A percentile compares a stretch with the other conserved stretches of the same genome.
Conservation (phyloP, 1,139 yeast species). For the Suhomyces chickasaworum region DNA sequence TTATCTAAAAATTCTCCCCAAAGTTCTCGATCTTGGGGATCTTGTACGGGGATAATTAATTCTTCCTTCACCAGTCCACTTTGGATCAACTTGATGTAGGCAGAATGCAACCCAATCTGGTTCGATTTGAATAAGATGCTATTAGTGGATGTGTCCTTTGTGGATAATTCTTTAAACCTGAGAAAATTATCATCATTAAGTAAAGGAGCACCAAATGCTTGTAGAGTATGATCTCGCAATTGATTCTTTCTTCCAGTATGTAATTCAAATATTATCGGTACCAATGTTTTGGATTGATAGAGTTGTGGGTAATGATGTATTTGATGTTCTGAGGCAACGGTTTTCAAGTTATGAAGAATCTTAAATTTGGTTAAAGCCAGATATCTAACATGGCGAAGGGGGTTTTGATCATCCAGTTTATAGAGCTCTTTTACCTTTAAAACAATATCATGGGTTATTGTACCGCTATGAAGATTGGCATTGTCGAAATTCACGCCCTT, state of each 20-base stretch:
- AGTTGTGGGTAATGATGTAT: constrained; percentile 18
- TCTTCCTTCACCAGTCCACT: constrained; percentile 15
- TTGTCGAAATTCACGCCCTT: constrained; percentile 1
- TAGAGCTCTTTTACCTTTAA: constrained; percentile 7
- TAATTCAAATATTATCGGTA: constrained; percentile 25
- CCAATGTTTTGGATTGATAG: constrained; percentile 14
- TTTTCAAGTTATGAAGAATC: constrained; percentile 16
- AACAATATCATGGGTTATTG: constrained; percentile 19
- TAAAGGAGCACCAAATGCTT: constrained; percentile 23
- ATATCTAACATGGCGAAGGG: constrained; percentile 7
- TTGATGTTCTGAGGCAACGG: constrained; percentile 10
- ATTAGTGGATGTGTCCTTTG: constrained; percentile 14
- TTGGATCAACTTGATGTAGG: constrained; percentile 17
- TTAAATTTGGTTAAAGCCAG: constrained; percentile 22
- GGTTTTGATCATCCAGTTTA: not conserved
- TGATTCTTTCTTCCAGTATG: constrained; percentile 32
- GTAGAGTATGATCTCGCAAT: constrained; percentile 28
- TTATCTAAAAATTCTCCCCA: constrained; percentile 23
- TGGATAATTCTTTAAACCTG: constrained; percentile 17
- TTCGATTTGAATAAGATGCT: constrained; percentile 21
- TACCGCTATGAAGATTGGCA: constrained; percentile 12
- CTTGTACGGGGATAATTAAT: constrained; percentile 17
- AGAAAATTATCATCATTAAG: constrained; percentile 29
- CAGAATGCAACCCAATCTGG: constrained; percentile 31
- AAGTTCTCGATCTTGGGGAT: constrained; percentile 21